Percentiles rank a stretch among this genome's conserved stretches.
Conservation (phyloP, 2,329 filamentous ascomycete genomes). For the Hypomyces perniciosus region DNA sequence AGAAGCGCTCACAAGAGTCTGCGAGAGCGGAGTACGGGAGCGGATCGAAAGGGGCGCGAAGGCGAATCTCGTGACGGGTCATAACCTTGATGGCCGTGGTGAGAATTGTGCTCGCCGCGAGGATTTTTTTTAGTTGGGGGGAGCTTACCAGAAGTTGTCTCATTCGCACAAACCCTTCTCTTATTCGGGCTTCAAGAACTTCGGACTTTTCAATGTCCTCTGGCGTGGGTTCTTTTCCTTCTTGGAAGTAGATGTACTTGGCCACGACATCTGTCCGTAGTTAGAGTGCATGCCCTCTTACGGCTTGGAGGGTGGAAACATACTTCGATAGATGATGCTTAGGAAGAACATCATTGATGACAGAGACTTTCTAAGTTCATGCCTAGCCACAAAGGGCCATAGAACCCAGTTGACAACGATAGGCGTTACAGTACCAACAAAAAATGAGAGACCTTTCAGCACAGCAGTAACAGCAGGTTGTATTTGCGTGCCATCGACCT, state of each 20-base stretch:
- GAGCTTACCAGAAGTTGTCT: constrained; percentile 44
- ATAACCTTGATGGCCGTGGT: constrained; percentile 31
- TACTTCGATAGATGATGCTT: constrained; percentile 51
- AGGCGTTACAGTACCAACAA: constrained; percentile 48
- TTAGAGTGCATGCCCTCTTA: background rate
- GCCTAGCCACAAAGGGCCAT: constrained; percentile 56
- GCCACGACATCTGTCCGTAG: constrained; percentile 39
- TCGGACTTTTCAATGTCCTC: constrained; percentile 49
- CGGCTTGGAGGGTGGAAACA: constrained; percentile 10
- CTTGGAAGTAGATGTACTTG: constrained; percentile 54
- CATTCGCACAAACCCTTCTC: constrained; percentile 54
- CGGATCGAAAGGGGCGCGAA: constrained; percentile 52
- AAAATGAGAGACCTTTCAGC: constrained; percentile 43
- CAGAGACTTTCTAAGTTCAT: constrained; percentile 50
- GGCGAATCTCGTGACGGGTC: constrained; percentile 53
- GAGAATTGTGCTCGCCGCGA: background rate
- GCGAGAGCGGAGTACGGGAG: constrained; percentile 51
- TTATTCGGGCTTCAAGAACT: constrained; percentile 52
- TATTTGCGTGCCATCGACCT: constrained; percentile 24
- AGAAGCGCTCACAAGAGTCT: constrained; percentile 51
- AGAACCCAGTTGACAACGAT: constrained; percentile 53
- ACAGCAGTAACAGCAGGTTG: constrained; percentile 38
- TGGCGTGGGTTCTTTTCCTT: constrained; percentile 44
- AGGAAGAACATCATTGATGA: constrained; percentile 53
- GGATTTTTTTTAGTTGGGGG: background rate